Conservation (phyloP, 2,329 filamentous ascomycete genomes). For the Byssoonygena ceratinophila region DNA sequence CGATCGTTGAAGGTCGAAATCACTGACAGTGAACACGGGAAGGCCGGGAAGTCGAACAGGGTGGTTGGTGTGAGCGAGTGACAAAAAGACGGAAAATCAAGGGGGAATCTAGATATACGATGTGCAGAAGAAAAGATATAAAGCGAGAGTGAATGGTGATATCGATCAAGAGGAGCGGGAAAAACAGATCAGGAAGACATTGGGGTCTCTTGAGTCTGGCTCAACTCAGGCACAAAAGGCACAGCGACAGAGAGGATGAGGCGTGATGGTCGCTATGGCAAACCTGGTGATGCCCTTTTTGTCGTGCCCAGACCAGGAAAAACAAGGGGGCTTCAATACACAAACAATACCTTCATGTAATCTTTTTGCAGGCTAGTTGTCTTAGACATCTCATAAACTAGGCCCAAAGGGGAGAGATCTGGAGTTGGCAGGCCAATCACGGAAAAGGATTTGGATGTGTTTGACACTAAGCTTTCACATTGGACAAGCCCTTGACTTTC, state of each 20-base stretch:
- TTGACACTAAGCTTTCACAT: background rate
- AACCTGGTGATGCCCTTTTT: background rate
- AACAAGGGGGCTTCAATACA: slow-evolving; percentile 7
- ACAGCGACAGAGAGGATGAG: background rate
- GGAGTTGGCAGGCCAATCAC: background rate
- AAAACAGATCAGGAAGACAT: background rate
- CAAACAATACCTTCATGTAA: slow-evolving; percentile 1
- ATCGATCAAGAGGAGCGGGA: background rate
- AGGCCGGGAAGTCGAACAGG: background rate
- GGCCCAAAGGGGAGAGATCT: background rate
- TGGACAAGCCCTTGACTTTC: background rate
- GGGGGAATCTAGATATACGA: background rate
- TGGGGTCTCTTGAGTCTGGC: background rate
- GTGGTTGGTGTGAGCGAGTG: background rate
- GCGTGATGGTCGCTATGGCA: background rate
- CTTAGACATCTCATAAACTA: background rate
- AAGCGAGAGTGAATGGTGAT: background rate
- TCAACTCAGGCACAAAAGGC: background rate
- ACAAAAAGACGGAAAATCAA: background rate
- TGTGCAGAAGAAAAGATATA: background rate
- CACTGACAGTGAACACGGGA: background rate
- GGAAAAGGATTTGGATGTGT: background rate
- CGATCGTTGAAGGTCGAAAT: too few relatives aligned
- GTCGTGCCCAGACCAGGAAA: background rate
- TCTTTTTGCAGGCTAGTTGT: background rate